Percentiles rank a stretch among this genome's conserved stretches.
Conservation (phyloP, 345 rosid genomes). For the Heritiera fomes region DNA sequence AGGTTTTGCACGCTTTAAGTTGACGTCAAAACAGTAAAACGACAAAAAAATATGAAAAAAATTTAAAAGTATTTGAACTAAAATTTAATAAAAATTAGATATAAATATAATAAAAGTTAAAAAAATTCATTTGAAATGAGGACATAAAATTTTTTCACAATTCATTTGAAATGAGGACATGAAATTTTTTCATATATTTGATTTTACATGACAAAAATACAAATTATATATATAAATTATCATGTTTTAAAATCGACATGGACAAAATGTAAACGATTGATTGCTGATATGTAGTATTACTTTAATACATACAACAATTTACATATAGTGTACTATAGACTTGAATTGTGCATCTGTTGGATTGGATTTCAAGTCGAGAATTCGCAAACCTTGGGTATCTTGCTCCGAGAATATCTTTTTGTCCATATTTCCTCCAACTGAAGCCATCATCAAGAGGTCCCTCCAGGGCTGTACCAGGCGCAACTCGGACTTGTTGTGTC, state of each 20-base stretch:
- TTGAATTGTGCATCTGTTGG: not conserved
- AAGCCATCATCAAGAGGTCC: slow-evolving; percentile 83
- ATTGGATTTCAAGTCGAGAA: not conserved
- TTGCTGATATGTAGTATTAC: not conserved
- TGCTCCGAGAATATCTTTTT: slow-evolving; percentile 83
- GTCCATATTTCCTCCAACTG: slow-evolving; percentile 95
- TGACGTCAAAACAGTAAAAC: no score
- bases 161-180: no score
- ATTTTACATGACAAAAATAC: no score
- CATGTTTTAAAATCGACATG: not conserved
- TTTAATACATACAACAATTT: no score
- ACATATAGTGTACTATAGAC: not conserved
- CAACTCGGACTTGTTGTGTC: slow-evolving; percentile 53
- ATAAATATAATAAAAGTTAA: no score
- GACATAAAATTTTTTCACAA: no score
- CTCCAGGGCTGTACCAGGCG: slow-evolving; percentile 52
- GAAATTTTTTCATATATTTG: no score
- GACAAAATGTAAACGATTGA: not conserved
- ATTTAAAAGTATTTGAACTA: no score
- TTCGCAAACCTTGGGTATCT: slow-evolving; percentile 59
- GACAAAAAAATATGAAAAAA: no score
- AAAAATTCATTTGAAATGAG: no score
- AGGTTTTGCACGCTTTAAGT: not conserved
- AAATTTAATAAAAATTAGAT: no score
- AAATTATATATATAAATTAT: no score